Evolutionary conservation across 208 protist genomes (phyloP).

Genomic region (Trypanosoma rangeli): DNA sequence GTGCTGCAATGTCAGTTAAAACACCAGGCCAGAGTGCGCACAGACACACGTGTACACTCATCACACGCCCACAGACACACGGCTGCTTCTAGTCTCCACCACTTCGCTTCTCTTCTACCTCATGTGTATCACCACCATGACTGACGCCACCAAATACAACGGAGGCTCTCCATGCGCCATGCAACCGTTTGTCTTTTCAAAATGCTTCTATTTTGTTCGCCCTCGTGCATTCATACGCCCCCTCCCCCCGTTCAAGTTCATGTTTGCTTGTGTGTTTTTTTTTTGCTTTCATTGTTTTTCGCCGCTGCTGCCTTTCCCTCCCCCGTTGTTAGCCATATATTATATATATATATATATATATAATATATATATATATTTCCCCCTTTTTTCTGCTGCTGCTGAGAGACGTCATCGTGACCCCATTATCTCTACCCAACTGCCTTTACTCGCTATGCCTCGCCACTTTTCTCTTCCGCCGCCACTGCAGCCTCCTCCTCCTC

Average conservation of each 20-base stretch:
- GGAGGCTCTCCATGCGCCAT: not conserved
- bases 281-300: not conserved
- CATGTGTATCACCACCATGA: not conserved
- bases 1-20: not conserved
- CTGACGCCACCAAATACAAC: not conserved
- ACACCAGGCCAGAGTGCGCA: not conserved
- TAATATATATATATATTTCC: not conserved
- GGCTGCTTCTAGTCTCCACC: not conserved
- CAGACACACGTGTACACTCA: not conserved
- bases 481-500: constrained; percentile 37
- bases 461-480: constrained; percentile 6
- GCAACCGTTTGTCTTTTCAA: not conserved
- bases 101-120: not conserved
- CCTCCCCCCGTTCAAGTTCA: not conserved
- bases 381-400: not conserved
- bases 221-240: not conserved
- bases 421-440: not conserved
- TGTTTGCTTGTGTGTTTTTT: not conserved
- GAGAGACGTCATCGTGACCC: not conserved
- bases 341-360: too few species aligned
- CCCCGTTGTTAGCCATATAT: too few species aligned
- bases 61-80: constrained; percentile 1
- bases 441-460: not conserved
- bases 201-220: not conserved
- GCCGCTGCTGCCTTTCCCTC: too few species aligned